A percentile compares a stretch with the other conserved stretches of the same genome.
Conservation (phyloP, 345 rosid species). For the Draba incana region DNA sequence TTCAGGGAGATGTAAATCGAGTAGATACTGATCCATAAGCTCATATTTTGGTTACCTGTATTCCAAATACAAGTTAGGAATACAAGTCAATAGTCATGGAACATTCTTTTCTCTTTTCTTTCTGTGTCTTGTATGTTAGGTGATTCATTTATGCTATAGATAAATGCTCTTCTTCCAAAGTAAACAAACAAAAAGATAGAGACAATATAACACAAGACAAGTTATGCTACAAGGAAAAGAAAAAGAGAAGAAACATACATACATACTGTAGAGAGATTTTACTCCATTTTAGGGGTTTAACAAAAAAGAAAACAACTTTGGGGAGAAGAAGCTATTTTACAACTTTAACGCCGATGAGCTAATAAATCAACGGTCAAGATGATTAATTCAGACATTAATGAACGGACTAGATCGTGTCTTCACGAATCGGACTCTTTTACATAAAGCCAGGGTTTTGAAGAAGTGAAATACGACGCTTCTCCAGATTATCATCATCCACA, state of each 20-base stretch:
- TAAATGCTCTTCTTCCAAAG: background rate
- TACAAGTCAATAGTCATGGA: slow-evolving; percentile 3
- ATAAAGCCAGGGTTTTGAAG: slow-evolving; percentile 28
- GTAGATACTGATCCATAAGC: slow-evolving; percentile 21
- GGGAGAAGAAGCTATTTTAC: no score
- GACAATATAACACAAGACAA: background rate
- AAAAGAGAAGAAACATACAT: no score
- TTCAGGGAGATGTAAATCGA: slow-evolving; percentile 52
- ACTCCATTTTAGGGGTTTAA: background rate
- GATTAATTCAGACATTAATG: slow-evolving; percentile 1
- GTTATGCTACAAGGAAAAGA: background rate
- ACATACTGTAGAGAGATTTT: background rate
- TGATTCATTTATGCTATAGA: no score
- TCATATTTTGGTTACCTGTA: background rate
- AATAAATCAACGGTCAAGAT: slow-evolving; percentile 31
- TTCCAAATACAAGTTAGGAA: slow-evolving; percentile 12
- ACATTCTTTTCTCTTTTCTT: background rate
- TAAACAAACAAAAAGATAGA: no score
- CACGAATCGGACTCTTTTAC: slow-evolving; percentile 11
- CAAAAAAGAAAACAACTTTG: no score
- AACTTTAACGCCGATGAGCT: no score
- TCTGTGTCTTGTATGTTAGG: no score
- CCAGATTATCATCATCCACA: slow-evolving; percentile 22
- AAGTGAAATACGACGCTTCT: slow-evolving; percentile 27
- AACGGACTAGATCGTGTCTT: slow-evolving; percentile 28